Evolutionary conservation across 1,139 yeast species (phyloP), one percentile per base, ranked within the genome.

Genomic region (Debaryomycetaceae sp.): DNA sequence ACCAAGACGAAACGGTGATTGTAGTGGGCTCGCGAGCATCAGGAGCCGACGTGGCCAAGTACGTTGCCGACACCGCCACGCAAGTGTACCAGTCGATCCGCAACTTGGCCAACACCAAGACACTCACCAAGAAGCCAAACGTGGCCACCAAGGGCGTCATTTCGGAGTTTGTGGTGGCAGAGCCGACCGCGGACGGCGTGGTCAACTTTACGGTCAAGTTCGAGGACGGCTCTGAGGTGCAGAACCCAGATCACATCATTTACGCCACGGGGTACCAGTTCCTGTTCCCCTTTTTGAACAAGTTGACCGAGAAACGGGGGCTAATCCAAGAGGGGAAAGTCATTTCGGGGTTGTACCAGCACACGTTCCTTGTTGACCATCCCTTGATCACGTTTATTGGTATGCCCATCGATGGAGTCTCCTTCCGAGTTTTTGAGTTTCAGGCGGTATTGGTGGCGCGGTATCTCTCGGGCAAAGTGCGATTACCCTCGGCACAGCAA

Each of bases 241-340:
- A 24, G 2, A 47, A 55, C 28, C 65, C 65, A 7, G 71, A 65
- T 38, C 43, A 50, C 34, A 46, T 67, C 8, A 49, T 65, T 6
- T 68, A 65, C 41, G 70, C 66, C 3, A 68, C 75, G 0, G 75
- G 75, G 0, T 68, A 63, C 44, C 56, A 57, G 30, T 64, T 53
- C 38, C 63, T 69, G 17, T 65, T 53, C 38, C 74, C 75, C 4
- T 67, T 60, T 35, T 48, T 68, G 33, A 49, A 51, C 27, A 39
- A 60, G 4, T 40, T 58, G 16, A 33, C 48, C 41, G 40, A 53
- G 46, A 15, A 45, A 18, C 23, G 34, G 16, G 40, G 41, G 9
- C 40, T 58, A 19, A 50, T 59, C 4, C 31, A 39, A 9, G 45
- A 61, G n/a, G 72, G 65, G n/a, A 39, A 31, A 5, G 45, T 56